Conservation (phyloP, 768 basidiomycete species). For the Hypholoma sublateritium region DNA sequence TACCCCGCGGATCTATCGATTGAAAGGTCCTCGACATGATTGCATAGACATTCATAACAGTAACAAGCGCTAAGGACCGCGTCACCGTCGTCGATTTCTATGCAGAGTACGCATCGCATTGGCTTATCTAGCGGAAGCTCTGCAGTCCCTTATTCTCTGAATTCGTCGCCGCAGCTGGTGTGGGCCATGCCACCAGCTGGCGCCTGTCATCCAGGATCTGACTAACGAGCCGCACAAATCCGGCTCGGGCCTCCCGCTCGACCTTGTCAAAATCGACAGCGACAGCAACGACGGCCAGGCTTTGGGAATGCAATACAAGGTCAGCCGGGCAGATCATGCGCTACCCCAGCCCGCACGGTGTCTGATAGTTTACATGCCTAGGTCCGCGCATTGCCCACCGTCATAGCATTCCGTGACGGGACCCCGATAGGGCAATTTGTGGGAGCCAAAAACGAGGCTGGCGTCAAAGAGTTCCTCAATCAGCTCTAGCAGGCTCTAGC, state of each 20-base stretch:
- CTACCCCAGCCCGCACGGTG: neutral
- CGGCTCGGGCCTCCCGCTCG: conserved; percentile 52
- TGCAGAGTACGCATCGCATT: conserved; percentile 53
- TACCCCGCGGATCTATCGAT: conserved; percentile 10
- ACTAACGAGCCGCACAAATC: conserved; percentile 45
- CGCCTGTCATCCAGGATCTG: conserved; percentile 67
- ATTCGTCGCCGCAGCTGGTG: conserved; percentile 66
- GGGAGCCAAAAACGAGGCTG: conserved; percentile 50
- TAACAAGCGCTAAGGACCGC: conserved; percentile 40
- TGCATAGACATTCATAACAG: conserved; percentile 38
- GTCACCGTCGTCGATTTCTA: conserved; percentile 78
- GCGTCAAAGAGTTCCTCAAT: conserved; percentile 46
- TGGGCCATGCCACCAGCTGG: conserved; percentile 69
- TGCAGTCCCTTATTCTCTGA: conserved; percentile 1
- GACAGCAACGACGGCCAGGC: conserved; percentile 51
- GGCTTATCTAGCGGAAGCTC: neutral
- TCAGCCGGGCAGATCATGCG: conserved; percentile 20
- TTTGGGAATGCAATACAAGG: conserved; percentile 54
- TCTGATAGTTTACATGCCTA: conserved; percentile 23
- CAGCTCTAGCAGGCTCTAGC: conserved; percentile 38
- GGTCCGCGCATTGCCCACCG: conserved; percentile 79
- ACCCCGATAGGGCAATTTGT: conserved; percentile 58
- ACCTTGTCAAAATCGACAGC: conserved; percentile 72
- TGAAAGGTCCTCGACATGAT: conserved; percentile 5
- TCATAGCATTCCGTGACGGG: conserved; percentile 74